Evolutionary conservation across 2,329 filamentous ascomycete species (phyloP).

Genomic region (Lachnellula occidentalis): DNA sequence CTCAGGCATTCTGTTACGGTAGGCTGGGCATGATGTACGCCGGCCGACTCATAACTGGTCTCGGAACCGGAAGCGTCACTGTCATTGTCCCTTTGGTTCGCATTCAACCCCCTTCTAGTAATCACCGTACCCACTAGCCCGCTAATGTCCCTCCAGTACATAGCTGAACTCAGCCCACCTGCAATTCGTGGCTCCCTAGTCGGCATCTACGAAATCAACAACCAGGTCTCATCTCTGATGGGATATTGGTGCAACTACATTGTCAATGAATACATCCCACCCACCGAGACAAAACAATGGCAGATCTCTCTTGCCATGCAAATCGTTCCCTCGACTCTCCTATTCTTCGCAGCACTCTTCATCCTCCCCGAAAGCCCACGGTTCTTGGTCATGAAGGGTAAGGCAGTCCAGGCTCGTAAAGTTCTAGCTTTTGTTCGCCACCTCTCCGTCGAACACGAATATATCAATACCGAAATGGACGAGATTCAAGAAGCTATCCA

Average conservation of each 20-base stretch:
- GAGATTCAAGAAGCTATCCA: slow-evolving; percentile 67
- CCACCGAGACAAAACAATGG: slow-evolving; percentile 49
- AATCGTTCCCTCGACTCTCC: slow-evolving; percentile 58
- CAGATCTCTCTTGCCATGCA: slow-evolving; percentile 58
- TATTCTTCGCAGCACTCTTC: slow-evolving; percentile 51
- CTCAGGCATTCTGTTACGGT: slow-evolving; percentile 19
- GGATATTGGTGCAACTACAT: slow-evolving; percentile 61
- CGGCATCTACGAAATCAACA: slow-evolving; percentile 62
- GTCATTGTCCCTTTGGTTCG: slow-evolving; percentile 23
- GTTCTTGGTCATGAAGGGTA: slow-evolving; percentile 61
- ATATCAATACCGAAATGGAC: slow-evolving; percentile 68
- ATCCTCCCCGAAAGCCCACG: slow-evolving; percentile 62
- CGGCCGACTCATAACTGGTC: slow-evolving; percentile 22
- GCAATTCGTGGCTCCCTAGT: slow-evolving; percentile 60
- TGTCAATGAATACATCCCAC: slow-evolving; percentile 43
- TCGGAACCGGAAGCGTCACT: slow-evolving; percentile 23
- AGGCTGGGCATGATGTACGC: slow-evolving; percentile 22
- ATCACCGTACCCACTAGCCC: neutral
- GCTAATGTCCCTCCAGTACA: slow-evolving; percentile 21
- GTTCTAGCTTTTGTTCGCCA: slow-evolving; percentile 62
- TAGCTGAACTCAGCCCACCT: slow-evolving; percentile 43
- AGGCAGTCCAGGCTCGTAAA: slow-evolving; percentile 52
- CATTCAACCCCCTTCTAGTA: neutral
- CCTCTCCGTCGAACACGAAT: slow-evolving; percentile 49
- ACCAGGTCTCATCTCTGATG: slow-evolving; percentile 57